Evolutionary conservation across 345 rosid genomes (phyloP), one percentile per base, ranked within the genome.

Genomic region (Euclidium syriacum): DNA sequence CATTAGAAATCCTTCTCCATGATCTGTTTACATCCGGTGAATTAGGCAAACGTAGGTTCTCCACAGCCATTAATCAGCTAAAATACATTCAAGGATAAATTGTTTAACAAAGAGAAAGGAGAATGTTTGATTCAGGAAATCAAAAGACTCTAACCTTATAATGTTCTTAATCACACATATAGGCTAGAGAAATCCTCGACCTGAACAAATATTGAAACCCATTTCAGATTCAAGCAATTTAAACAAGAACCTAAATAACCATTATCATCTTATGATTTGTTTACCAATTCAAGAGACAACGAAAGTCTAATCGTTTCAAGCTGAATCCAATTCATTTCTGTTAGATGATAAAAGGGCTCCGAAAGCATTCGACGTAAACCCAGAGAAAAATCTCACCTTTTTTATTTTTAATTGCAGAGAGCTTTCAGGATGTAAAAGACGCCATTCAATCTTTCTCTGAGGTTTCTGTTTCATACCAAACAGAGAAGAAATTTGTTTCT

Each of bases 51-150:
- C 16, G 52, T 20, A 17, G 18, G 46, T 68, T 64, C 70, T 68
- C 75, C 75, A 62, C 81, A 35, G 84, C 85, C 89, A 83, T 86
- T 48, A 50, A 32, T 64, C 57, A 36, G 47, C 58, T 54, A 53
- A 1, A 58, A 62, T 2, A 49, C 4, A 60, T 48, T 49, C 27
- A 51, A 41, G 5, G 9, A 40, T 47, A 16, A 6, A 22, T n/a
- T 2, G 0, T 18, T 42, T 19, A 58, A 7, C 40, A 32, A 55
- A 39, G 62, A 38, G n/a, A 12, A 25, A 14, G 8, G 44, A 63
- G 36, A 63, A 47, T 10, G 33, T 2, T 41, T 41, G 3, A 64
- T 29, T 29, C 11, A 11, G 19, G 7, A 53, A 4, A 11, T 4
- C 15, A 38, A 32, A 11, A 10, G 27, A 35, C 16, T 38, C 53